A percentile compares a stretch with the other conserved stretches of the same genome.
Evolutionary conservation across 768 basidiomycete species (phyloP).

Genomic region (Filobasidium wieringae): DNA sequence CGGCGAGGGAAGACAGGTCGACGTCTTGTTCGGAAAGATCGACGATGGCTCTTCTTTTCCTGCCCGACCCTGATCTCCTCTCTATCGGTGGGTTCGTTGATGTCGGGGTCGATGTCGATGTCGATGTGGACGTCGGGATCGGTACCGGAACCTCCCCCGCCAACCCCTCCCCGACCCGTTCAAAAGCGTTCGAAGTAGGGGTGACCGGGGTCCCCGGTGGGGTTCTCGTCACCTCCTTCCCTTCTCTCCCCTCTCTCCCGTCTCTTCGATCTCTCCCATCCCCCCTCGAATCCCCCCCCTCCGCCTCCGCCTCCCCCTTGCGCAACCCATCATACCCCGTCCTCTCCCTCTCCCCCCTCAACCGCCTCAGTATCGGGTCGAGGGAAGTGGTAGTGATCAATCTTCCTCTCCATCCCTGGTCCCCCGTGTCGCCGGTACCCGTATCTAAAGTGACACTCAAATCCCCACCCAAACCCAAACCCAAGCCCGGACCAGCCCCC

Average conservation of each 20-base stretch:
- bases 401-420: slow-evolving; percentile 17
- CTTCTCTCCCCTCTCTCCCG: not conserved
- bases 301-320: not conserved
- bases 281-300: not conserved
- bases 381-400: slow-evolving; percentile 29
- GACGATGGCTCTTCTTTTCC: not conserved
- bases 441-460: not conserved
- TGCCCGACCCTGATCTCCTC: not conserved
- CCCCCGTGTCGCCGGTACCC: not conserved
- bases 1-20: not conserved
- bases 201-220: too few species aligned
- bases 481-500: not conserved
- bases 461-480: not conserved
- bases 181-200: too few species aligned
- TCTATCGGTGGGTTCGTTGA: not conserved
- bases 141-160: too few species aligned
- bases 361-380: slow-evolving; percentile 21
- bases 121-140: not conserved
- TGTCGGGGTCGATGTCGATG: not conserved
- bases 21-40: not conserved
- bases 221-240: not conserved
- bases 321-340: slow-evolving; percentile 14
- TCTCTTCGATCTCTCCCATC: not conserved
- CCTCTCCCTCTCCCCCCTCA: slow-evolving; percentile 19
- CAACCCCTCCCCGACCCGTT: too few species aligned